A percentile compares a stretch with the other conserved stretches of the same genome.
phyloP scores from a whole-genome alignment of 495 filamentous ascomycete genomes.

The Talaromyces nanjingensis region DNA sequence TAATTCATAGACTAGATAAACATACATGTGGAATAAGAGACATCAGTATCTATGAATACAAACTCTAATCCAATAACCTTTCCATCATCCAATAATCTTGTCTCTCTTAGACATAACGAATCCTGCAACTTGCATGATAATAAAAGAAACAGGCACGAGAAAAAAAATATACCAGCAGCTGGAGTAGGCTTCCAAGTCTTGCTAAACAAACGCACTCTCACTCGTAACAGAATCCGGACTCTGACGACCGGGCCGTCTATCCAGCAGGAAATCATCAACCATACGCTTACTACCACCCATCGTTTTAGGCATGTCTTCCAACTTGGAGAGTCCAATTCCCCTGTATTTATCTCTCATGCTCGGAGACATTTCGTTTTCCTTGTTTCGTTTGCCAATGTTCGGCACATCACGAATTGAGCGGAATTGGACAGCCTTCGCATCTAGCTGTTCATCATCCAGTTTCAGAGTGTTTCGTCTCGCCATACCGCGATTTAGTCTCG shows the following conservation, averaged over 20 bases:
- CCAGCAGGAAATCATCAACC: constrained; percentile 55
- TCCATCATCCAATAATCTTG: background rate
- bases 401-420: constrained; percentile 23
- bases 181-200: background rate
- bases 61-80: background rate
- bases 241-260: constrained; percentile 25
- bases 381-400: constrained; percentile 21
- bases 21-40: background rate
- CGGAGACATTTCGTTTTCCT: constrained; percentile 26
- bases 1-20: background rate
- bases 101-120: background rate
- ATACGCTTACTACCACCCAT: constrained; percentile 47
- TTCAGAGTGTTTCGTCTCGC: background rate
- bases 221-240: background rate
- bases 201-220: background rate
- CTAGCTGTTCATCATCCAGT: constrained; percentile 11
- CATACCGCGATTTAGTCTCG: background rate
- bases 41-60: background rate
- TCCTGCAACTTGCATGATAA: background rate
- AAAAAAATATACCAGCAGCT: background rate
- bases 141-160: background rate
- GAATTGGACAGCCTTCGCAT: constrained; percentile 20
- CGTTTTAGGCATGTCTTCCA: constrained; percentile 19
- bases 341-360: constrained; percentile 16
- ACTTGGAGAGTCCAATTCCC: constrained; percentile 16